Evolutionary conservation across 164 flowering plant species (phyloP), one percentile per base, ranked within the genome.

Genomic region (Tetrastigma voinierianum): DNA sequence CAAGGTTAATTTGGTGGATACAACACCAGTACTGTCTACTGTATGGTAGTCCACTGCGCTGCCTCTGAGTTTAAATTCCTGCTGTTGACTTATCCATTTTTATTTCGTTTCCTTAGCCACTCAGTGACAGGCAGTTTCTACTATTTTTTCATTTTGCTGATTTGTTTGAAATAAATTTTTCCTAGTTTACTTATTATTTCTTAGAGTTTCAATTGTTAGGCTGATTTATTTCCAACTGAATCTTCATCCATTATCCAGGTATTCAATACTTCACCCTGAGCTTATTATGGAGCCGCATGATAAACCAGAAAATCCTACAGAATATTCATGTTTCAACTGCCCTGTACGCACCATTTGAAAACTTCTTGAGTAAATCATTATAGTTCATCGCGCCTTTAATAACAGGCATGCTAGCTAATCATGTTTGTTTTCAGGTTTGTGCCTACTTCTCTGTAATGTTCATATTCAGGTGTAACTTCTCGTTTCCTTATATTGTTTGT

Each of bases 271-370:
- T 74, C 97, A 85, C 66, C 98, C 98, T n/a, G 97, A 96, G 69
- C 93, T 96, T 76, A 84, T 90, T 43, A 96, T 96, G 98, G 90
- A 82, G 76, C 73, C 75, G 66, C 98, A 93, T 84, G 98, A 96
- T 73, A 93, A 83, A 74, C 89, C 84, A 8, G 97, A 90, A 44
- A 86, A 92, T 58, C 75, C 90, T 19, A 74, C 84, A 19, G 95
- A 88, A 65, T 96, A 93, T 74, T 88, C 98, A 32, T 96, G 99
- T 93, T 96, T 82, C 98, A 96, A 74, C 99, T 96, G 17, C 99
- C 98, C 14, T 96, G 99, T 71, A 93, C 83, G 99, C 99, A 56
- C 96, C 99, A 61, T 93, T 96, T 86, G 98, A 93, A 77, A 82
- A 81, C n/a, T n/a, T 64, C 93, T 96, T 40, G 99, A 89, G 78